Evolutionary conservation across 2,329 filamentous ascomycete species (phyloP).

Genomic region (Akanthomyces muscarius): DNA sequence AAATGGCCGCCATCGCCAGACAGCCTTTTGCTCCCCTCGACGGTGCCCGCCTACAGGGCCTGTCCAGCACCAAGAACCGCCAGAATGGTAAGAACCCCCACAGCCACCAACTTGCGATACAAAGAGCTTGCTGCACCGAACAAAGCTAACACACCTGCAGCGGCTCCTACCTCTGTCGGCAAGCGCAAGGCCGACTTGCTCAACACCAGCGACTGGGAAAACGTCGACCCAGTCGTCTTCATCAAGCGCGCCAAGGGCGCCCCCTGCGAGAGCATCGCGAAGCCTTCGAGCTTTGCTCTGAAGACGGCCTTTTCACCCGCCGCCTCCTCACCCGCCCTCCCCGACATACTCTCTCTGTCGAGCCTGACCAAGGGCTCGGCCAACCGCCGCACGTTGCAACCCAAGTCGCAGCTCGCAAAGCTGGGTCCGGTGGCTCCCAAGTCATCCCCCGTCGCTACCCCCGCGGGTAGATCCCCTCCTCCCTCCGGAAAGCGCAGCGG

Average conservation of each 20-base stretch:
- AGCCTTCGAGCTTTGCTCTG: conserved; percentile 45
- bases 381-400: conserved; percentile 44
- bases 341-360: conserved; percentile 28
- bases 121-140: neutral
- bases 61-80: conserved; percentile 73
- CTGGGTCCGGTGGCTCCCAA: conserved; percentile 42
- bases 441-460: conserved; percentile 58
- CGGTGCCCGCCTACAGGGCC: conserved; percentile 62
- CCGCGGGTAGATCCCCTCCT: conserved; percentile 78
- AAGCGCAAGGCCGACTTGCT: conserved; percentile 57
- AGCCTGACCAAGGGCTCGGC: conserved; percentile 32
- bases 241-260: conserved; percentile 56
- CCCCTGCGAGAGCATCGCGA: conserved; percentile 44
- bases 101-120: neutral
- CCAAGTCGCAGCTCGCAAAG: conserved; percentile 49
- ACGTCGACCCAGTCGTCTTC: conserved; percentile 55
- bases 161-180: conserved; percentile 36
- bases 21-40: conserved; percentile 75
- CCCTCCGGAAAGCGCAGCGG: conserved; percentile 65
- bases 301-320: conserved; percentile 29
- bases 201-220: conserved; percentile 54
- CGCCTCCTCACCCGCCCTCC: conserved; percentile 19
- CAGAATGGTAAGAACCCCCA: conserved; percentile 58
- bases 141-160: conserved; percentile 28
- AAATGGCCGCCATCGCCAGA: conserved; percentile 56